These are phyloP conservation scores for Thinopyrum elongatum DNA, from an alignment of 176 grass and related monocot species.

Conservation along the genomic window DNA sequence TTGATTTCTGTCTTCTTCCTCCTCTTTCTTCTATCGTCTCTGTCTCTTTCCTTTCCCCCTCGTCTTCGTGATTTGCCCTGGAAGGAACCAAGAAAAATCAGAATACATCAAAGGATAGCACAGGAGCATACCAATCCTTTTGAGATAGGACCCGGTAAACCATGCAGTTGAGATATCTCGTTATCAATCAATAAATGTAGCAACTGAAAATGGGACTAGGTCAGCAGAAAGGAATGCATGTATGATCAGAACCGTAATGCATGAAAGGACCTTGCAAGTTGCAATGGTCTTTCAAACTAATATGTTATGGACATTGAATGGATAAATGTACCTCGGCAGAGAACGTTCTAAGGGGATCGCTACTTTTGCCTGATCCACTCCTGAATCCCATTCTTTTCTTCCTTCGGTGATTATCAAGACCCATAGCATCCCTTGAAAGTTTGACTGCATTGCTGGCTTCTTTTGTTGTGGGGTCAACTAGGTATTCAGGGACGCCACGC, in stretches of 20 bases:
- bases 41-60: slow-evolving; percentile 34
- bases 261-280: background rate
- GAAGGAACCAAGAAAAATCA: slow-evolving; percentile 39
- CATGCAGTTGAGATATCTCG: background rate
- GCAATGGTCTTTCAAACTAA: background rate
- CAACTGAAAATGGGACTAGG: background rate
- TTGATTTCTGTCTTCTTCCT: slow-evolving; percentile 48
- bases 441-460: slow-evolving; percentile 82
- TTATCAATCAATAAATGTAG: background rate
- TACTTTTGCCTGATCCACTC: slow-evolving; percentile 74
- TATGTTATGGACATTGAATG: slow-evolving; percentile 11
- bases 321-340: slow-evolving; percentile 64
- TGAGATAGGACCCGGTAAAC: background rate
- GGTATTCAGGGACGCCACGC: slow-evolving; percentile 79
- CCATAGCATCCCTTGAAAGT: slow-evolving; percentile 83
- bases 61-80: slow-evolving; percentile 51
- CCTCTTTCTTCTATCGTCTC: slow-evolving; percentile 50
- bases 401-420: slow-evolving; percentile 46
- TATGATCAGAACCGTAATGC: background rate
- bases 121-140: background rate
- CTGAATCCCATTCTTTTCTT: slow-evolving; percentile 64
- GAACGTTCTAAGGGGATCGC: slow-evolving; percentile 87
- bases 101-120: background rate
- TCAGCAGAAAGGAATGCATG: background rate
- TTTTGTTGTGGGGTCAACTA: slow-evolving; percentile 81